phyloP scores from a whole-genome alignment of 345 rosid species.

The Bretschneidera sinensis region DNA sequence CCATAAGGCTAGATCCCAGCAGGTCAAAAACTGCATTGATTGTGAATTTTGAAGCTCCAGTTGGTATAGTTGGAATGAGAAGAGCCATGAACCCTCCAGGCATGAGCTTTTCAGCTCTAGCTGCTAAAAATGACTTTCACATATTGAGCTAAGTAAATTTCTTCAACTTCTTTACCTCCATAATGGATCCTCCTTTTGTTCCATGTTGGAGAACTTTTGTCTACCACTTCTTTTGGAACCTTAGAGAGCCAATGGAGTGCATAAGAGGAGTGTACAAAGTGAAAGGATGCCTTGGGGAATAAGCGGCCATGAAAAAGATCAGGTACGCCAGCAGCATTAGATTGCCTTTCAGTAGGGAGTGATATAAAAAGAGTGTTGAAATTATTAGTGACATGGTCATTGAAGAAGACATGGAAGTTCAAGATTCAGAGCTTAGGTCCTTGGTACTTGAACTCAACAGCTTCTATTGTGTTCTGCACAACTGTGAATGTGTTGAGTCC shows the following conservation, averaged over 20 bases:
- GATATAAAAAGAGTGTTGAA: slow-evolving; percentile 43
- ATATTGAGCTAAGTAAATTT: slow-evolving; percentile 33
- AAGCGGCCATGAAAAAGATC: slow-evolving; percentile 37
- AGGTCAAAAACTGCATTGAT: slow-evolving; percentile 16
- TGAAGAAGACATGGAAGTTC: slow-evolving; percentile 39
- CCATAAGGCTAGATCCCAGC: slow-evolving; percentile 31
- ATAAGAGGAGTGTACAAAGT: slow-evolving; percentile 30
- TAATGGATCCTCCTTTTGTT: slow-evolving; percentile 38
- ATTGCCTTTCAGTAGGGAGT: slow-evolving; percentile 25
- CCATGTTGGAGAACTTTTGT: slow-evolving; percentile 29
- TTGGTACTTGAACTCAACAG: slow-evolving; percentile 18
- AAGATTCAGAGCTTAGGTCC: background rate
- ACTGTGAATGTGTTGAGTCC: slow-evolving; percentile 44
- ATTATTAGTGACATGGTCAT: slow-evolving; percentile 37
- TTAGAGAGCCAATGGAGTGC: slow-evolving; percentile 35
- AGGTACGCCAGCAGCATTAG: slow-evolving; percentile 28
- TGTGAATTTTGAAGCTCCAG: slow-evolving; percentile 18
- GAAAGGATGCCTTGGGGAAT: slow-evolving; percentile 29
- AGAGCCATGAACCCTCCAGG: slow-evolving; percentile 32
- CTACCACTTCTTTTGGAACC: slow-evolving; percentile 25
- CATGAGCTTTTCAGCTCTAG: slow-evolving; percentile 35
- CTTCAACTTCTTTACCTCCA: slow-evolving; percentile 20
- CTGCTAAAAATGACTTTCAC: slow-evolving; percentile 23
- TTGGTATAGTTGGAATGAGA: slow-evolving; percentile 26
- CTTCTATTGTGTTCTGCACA: slow-evolving; percentile 29